Conservation (phyloP, 148 eudicot genomes). For the Chenopodium album region DNA sequence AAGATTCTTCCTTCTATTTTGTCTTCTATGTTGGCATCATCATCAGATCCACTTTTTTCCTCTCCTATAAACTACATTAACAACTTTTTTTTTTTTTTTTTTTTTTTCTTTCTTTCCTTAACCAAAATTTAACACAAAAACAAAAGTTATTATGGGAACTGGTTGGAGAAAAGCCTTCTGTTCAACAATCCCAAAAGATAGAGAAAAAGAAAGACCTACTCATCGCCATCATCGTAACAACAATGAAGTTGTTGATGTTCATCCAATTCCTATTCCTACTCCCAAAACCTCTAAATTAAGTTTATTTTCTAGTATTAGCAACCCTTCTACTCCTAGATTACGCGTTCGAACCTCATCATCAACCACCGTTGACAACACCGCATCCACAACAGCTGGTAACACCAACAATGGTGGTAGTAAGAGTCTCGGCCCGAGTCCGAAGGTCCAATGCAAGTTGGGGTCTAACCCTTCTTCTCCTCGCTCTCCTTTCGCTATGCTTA, state of each 20-base stretch:
- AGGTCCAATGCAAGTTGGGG: constrained; percentile 37
- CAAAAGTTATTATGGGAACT: constrained; percentile 46
- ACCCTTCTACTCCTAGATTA: constrained; percentile 60
- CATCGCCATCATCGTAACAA: constrained; percentile 11
- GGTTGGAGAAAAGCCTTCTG: constrained; percentile 96
- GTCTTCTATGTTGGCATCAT: constrained; percentile 29
- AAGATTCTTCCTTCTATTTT: constrained; percentile 20
- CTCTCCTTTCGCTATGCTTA: constrained; percentile 75
- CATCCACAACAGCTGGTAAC: too few species aligned
- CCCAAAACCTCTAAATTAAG: constrained; percentile 45
- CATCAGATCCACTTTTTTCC: constrained; percentile 20
- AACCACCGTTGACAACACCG: not conserved
- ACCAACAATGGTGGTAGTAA: too few species aligned
- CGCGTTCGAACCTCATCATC: constrained; percentile 15
- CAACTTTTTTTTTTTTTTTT: not conserved
- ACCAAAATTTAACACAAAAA: not conserved
- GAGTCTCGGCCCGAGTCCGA: constrained; percentile 20
- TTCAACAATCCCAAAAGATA: constrained; percentile 61
- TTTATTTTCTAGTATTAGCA: constrained; percentile 46
- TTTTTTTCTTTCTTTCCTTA: not conserved
- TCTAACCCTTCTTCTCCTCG: constrained; percentile 72
- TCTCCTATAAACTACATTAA: not conserved
- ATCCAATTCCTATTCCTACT: constrained; percentile 17
- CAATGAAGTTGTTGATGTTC: not conserved
- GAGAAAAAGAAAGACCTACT: constrained; percentile 13